Base-by-base conservation (phyloP, 2,329 filamentous ascomycete genomes). In the Cordyceps tenuipes region DNA sequence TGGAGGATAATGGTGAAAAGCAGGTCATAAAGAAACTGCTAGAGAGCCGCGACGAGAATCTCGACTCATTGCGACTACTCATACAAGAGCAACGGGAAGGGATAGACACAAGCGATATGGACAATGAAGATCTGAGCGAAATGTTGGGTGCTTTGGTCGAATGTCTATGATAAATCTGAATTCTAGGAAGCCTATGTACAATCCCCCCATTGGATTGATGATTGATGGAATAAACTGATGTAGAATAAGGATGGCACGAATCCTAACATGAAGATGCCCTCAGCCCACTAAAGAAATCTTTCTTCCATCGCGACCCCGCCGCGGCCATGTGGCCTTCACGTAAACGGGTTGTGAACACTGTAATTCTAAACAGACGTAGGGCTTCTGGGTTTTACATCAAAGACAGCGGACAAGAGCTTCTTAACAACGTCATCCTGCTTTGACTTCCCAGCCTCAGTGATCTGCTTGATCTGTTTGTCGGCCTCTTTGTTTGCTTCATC, bases 351-450 rank as follows among this genome's bases (percentile, higher is more conserved):
- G 19, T 36, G 2, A 51, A 13, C 10, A 17, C 26, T 5, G 17
- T 34, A n/a, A 12, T n/a, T 21, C 43, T 46, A 52, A 12, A 68
- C 68, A 57, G 67, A 63, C 53, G 63, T 48, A 7, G 78, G 78
- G 15, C 79, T 66, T 64, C 89, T 82, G 15, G 92, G 89, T 74
- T 91, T 86, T 64, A 93, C 88, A 64, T 93, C 86, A 66, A 90
- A 87, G 43, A 97, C 90, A n/a, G 90, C 90, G 65, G 84, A 82
- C 66, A 97, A 82, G 65, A 99, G 78, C 70, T 95, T 88, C 66
- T 90, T 84, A 57, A 97, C 81, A 19, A 99, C 92, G 72, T 88
- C 82, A 65, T 82, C 81, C 70, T 91, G 89, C 65, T 84, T 85
- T 80, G 91, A 89, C 74, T 88, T 83, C 63, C 92, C 93, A 64